Base-by-base conservation (phyloP, 768 basidiomycete genomes). In the Gymnopilus junonius region DNA sequence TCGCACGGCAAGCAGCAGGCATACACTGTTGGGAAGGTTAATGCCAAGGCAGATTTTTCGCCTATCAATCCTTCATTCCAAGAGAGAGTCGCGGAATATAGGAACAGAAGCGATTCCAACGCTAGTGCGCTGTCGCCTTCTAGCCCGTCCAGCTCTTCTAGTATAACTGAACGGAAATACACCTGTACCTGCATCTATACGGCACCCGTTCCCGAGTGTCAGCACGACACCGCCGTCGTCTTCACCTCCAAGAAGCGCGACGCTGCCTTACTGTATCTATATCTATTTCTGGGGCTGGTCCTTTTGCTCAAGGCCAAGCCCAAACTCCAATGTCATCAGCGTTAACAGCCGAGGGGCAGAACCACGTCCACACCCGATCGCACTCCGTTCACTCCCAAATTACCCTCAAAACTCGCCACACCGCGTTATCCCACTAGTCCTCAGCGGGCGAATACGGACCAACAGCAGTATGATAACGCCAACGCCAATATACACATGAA, bases 321-420 rank as follows among this genome's bases (percentile, higher is more conserved):
- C 73, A 0, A 42, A 42, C 8, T 10, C 4, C 40, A 42, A 42
- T 17, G 2, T 20, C 4, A 42, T n/a, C 21, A 3, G 17, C 29
- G 4, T 11, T 51, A 8, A 31, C 27, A 8, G 29, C 48, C 27
- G 48, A 51, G n/a, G 29, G 29, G 6, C 45, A 45, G 14, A 25
- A 25, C 46, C 46, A 51, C 60, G 85, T 85, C 23, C 91, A 87
- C 69, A 80, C 83, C 35, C 86, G 89, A 43, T 88, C 86, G 29
- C 87, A 89, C 65, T 84, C n/a, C 89, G 1, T 91, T 92, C 65
- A 87, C 89, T 0, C 90, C 89, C 0, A 89, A 88, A 61, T 74
- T 91, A 17, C 83, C 90, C 2, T 89, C 90, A 0, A 91, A 91
- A 63, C 77, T 91, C 7, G 82, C 88, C 3, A 78, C 82, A 17